phyloP scores from a whole-genome alignment of 768 basidiomycete species.

The Dioszegia crocea region DNA sequence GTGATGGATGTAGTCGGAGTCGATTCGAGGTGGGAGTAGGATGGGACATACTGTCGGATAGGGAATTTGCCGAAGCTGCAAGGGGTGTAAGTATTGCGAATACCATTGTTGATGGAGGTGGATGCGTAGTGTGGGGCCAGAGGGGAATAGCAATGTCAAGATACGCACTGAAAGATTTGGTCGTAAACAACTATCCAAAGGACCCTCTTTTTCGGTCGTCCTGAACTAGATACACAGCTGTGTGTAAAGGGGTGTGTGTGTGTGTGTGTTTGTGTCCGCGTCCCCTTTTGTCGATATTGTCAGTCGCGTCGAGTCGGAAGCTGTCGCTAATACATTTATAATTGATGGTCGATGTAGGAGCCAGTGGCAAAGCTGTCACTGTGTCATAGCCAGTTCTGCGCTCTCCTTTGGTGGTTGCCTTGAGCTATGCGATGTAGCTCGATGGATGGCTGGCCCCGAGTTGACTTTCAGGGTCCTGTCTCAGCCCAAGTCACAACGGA shows the following conservation, averaged over 20 bases:
- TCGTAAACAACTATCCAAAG: conserved; percentile 5
- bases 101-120: neutral
- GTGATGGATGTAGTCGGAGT: conserved; percentile 7
- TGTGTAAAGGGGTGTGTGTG: neutral
- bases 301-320: neutral
- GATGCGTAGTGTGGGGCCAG: neutral
- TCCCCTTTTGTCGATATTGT: neutral
- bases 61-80: conserved; percentile 2
- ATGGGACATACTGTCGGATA: conserved; percentile 3
- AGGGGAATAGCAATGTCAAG: neutral
- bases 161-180: neutral
- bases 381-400: neutral
- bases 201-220: neutral
- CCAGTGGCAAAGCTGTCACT: neutral
- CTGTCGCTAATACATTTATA: neutral
- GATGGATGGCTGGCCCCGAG: neutral
- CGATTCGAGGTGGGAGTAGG: neutral
- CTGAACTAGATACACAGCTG: neutral
- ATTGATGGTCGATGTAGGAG: neutral
- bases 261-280: neutral
- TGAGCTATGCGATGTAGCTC: conserved; percentile 1
- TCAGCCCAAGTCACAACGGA: neutral
- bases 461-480: neutral
- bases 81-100: conserved; percentile 16
- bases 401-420: neutral